Base-by-base conservation (phyloP, 2,329 filamentous ascomycete genomes). In the Pseudogymnoascus sp. region DNA sequence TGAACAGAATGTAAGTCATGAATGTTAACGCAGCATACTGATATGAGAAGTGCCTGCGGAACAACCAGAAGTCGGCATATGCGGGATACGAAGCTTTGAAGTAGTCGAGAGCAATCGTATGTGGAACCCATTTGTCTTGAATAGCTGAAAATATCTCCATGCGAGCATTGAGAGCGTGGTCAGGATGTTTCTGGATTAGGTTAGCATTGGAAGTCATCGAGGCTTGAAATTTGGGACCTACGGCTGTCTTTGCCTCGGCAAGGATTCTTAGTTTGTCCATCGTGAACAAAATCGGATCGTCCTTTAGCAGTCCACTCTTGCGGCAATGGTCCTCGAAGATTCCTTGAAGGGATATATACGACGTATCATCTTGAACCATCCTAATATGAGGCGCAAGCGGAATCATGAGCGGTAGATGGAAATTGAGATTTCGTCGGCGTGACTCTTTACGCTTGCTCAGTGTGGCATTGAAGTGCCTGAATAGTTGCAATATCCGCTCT, bases 1-100 rank as follows among this genome's bases (percentile, higher is more conserved):
- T 97, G 77, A 93, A 93, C 78, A 99, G 88, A 63, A 97, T 88
- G 72, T 97, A 99, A 3, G 94, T 97, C 89, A 99, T 96, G 77
- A 99, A 99, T 1, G 94, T 96, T 65, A 97, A 82, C 1, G 92
- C 86, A 18, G 94, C 93, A 64, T 96, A 87, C 76, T 99, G 94
- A 78, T 97, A 97, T 20, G 91, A 89, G 77, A 99, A 96, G 67
- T 96, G 92, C 63, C 92, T 87, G 63, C 94, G 89, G 90, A 99
- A 99, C 62, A 99, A 84, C 92, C 93, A 99, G 80, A 97, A 97
- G 70, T 97, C 92, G 50, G 89, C 85, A 74, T 90, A 99, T 65
- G 90, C 88, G 30, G 92, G 89, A 76, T 94, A 97, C 4, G 86
- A 89, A 66, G 83, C 80, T 71, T 92, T 89, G 83, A 97, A 97